Evolutionary conservation across 305 asterid species (phyloP).

Genomic region (Rubia balearica): DNA sequence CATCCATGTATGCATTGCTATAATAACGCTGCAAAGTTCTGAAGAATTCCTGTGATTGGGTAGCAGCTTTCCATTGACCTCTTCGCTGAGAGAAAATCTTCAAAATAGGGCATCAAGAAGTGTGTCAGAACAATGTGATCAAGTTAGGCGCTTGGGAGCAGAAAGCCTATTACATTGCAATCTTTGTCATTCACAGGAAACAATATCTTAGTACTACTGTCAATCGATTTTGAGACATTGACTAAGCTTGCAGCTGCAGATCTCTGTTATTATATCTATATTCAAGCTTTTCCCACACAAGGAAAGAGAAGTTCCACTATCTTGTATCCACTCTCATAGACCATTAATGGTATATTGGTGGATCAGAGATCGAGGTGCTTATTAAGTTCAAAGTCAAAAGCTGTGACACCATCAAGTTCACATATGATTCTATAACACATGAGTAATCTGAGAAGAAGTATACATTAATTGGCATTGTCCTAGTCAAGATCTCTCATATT

Average conservation of each 20-base stretch:
- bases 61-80: slow-evolving; percentile 98
- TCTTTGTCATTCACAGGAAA: background rate
- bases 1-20: slow-evolving; percentile 92
- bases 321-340: no score
- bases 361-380: background rate
- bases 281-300: background rate
- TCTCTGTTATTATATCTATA: background rate
- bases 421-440: background rate
- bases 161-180: background rate
- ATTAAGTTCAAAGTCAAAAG: background rate
- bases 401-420: background rate
- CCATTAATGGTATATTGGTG: no score
- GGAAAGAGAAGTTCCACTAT: background rate
- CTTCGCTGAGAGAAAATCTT: slow-evolving; percentile 87
- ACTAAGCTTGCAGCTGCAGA: background rate
- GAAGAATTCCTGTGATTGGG: slow-evolving; percentile 91
- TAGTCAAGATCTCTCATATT: slow-evolving; percentile 9
- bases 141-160: background rate
- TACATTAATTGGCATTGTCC: background rate
- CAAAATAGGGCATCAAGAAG: slow-evolving; percentile 11
- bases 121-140: background rate
- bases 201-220: background rate
- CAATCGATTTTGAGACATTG: background rate
- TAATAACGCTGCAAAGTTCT: slow-evolving; percentile 91
- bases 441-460: background rate